Percentiles rank a stretch among this genome's conserved stretches.
Conservation (phyloP, 495 filamentous ascomycete species). For the Staphylotrichum tortipilum region DNA sequence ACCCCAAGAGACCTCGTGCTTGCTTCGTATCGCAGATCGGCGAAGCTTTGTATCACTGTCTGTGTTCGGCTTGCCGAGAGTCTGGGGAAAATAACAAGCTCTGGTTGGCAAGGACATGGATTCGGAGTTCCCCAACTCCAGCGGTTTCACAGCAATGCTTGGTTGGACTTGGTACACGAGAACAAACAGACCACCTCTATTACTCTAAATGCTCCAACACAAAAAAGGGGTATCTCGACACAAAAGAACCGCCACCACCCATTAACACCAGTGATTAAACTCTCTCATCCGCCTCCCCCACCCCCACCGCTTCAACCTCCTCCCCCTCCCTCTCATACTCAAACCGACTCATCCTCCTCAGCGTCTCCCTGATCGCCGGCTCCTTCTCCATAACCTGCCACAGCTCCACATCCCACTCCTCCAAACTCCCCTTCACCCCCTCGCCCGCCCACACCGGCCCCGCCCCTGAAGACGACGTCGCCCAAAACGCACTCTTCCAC, state of each 20-base stretch:
- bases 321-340: slow-evolving; percentile 8
- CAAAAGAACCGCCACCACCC: background rate
- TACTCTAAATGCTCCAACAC: too few species aligned
- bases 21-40: too few species aligned
- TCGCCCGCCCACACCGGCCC: slow-evolving; percentile 10
- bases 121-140: too few species aligned
- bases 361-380: slow-evolving; percentile 21
- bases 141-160: too few species aligned
- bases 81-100: too few species aligned
- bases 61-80: too few species aligned
- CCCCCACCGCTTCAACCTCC: slow-evolving; percentile 1
- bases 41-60: too few species aligned
- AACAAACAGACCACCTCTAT: too few species aligned
- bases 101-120: too few species aligned
- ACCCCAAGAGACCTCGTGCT: too few species aligned
- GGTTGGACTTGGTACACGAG: too few species aligned
- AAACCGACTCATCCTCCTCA: slow-evolving; percentile 23
- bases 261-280: background rate
- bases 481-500: slow-evolving; percentile 57
- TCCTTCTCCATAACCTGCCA: slow-evolving; percentile 41
- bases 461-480: background rate
- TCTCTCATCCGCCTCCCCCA: background rate
- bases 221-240: background rate
- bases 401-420: slow-evolving; percentile 38
- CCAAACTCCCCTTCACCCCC: slow-evolving; percentile 19